Conservation (phyloP, 768 basidiomycete species). For the Boletus subcaerulescens region DNA sequence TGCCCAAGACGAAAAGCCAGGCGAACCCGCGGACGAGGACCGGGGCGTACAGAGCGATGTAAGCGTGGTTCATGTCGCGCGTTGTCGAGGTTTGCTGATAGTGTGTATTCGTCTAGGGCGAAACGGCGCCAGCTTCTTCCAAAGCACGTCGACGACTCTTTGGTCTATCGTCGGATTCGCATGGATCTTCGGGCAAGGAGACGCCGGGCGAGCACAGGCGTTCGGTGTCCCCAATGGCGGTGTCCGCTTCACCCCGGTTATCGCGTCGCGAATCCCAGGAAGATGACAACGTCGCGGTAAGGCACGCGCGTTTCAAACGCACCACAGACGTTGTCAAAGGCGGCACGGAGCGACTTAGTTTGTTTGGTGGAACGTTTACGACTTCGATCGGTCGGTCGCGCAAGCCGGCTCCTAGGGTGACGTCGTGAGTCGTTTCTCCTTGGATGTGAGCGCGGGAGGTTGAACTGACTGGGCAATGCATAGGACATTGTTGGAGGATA, state of each 20-base stretch:
- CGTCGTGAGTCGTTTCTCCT: slow-evolving; percentile 43
- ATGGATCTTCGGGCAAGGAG: slow-evolving; percentile 24
- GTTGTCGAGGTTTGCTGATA: neutral
- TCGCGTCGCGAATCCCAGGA: slow-evolving; percentile 25
- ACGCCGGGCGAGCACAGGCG: slow-evolving; percentile 29
- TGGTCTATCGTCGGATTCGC: slow-evolving; percentile 50
- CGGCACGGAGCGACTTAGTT: slow-evolving; percentile 63
- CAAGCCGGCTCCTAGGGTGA: slow-evolving; percentile 79
- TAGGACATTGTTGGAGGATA: slow-evolving; percentile 34
- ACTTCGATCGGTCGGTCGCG: slow-evolving; percentile 62
- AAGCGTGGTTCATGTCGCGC: slow-evolving; percentile 24
- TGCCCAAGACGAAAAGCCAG: slow-evolving; percentile 30
- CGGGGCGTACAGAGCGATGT: slow-evolving; percentile 68
- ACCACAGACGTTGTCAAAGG: slow-evolving; percentile 44
- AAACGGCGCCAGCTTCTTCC: slow-evolving; percentile 37
- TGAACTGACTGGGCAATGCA: neutral
- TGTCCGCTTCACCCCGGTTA: slow-evolving; percentile 13
- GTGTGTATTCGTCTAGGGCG: slow-evolving; percentile 41
- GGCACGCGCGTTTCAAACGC: slow-evolving; percentile 48
- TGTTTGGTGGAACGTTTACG: slow-evolving; percentile 71
- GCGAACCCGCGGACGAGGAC: slow-evolving; percentile 45
- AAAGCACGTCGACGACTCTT: slow-evolving; percentile 52
- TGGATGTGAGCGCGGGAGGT: neutral
- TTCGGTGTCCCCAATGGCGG: slow-evolving; percentile 20
- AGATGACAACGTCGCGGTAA: slow-evolving; percentile 21